A percentile compares a stretch with the other conserved stretches of the same genome.
Conservation (phyloP, 2,329 filamentous ascomycete species). For the Trichoderma asperellum region DNA sequence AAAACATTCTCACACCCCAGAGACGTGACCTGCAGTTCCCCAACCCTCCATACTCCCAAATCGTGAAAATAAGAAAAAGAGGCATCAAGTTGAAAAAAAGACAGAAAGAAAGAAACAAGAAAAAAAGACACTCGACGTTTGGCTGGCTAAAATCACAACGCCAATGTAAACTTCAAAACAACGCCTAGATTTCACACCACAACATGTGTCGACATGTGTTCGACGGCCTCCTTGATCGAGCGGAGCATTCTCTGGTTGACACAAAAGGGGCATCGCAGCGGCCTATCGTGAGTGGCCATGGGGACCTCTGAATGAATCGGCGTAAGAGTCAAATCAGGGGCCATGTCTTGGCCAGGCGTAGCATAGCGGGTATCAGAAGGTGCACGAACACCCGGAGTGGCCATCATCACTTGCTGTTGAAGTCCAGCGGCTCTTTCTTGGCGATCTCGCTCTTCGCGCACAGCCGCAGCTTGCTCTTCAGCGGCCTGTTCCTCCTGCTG, state of each 20-base stretch:
- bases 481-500: slow-evolving; percentile 63
- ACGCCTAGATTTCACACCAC: slow-evolving; percentile 48
- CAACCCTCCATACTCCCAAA: neutral
- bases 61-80: neutral
- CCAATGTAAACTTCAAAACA: neutral
- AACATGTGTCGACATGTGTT: slow-evolving; percentile 65
- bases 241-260: slow-evolving; percentile 65
- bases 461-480: slow-evolving; percentile 60
- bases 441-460: slow-evolving; percentile 56
- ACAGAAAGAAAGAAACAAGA: too few species aligned
- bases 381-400: slow-evolving; percentile 39
- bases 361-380: slow-evolving; percentile 42
- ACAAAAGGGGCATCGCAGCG: slow-evolving; percentile 63
- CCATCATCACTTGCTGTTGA: slow-evolving; percentile 38
- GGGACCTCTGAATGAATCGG: slow-evolving; percentile 57
- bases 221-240: slow-evolving; percentile 64
- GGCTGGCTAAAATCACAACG: slow-evolving; percentile 3
- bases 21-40: neutral
- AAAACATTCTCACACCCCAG: neutral
- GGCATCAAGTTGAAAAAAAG: neutral
- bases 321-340: slow-evolving; percentile 55
- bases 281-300: slow-evolving; percentile 51
- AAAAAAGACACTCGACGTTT: neutral
- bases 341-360: slow-evolving; percentile 43
- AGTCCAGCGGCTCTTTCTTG: slow-evolving; percentile 47